Conservation (phyloP, 352 stramenopile genomes). For the Globisporangium middletonii region DNA sequence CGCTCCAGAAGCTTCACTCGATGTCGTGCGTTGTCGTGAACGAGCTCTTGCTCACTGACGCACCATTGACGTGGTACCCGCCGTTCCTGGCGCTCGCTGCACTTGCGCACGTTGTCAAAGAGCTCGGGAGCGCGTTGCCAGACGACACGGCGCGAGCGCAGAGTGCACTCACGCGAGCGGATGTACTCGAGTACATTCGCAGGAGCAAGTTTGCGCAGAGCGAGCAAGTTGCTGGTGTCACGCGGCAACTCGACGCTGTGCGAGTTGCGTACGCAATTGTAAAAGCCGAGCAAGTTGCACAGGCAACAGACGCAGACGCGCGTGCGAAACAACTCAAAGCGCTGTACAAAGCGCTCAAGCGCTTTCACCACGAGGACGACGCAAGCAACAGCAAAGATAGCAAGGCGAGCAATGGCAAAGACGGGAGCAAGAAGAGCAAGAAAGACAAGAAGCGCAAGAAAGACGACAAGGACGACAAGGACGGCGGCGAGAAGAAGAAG, state of each 20-base stretch:
- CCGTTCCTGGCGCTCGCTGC: conserved; percentile 64
- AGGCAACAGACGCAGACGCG: conserved; percentile 26
- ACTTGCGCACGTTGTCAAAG: conserved; percentile 46
- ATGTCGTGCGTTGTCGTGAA: conserved; percentile 71
- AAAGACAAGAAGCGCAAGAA: conserved; percentile 55
- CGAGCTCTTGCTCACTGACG: conserved; percentile 68
- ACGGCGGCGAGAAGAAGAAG: conserved; percentile 39
- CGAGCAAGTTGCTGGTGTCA: conserved; percentile 33
- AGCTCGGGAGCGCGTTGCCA: conserved; percentile 27
- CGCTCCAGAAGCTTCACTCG: conserved; percentile 74
- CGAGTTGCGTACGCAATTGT: conserved; percentile 22
- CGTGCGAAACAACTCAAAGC: conserved; percentile 68
- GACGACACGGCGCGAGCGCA: conserved; percentile 15
- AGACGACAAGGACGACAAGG: conserved; percentile 46
- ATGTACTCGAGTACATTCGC: conserved; percentile 58
- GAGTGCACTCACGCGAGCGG: conserved; percentile 19
- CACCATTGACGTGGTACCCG: conserved; percentile 59
- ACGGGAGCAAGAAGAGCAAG: conserved; percentile 44
- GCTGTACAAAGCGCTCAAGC: conserved; percentile 87
- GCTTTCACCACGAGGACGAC: conserved; percentile 59
- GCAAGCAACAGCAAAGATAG: conserved; percentile 44
- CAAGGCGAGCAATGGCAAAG: conserved; percentile 10
- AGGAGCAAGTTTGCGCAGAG: conserved; percentile 66
- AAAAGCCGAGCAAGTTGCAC: conserved; percentile 28
- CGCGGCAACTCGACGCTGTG: conserved; percentile 29